Base-by-base conservation (phyloP, 192 early-diverging fungal species). In the Coemansia sp. region DNA sequence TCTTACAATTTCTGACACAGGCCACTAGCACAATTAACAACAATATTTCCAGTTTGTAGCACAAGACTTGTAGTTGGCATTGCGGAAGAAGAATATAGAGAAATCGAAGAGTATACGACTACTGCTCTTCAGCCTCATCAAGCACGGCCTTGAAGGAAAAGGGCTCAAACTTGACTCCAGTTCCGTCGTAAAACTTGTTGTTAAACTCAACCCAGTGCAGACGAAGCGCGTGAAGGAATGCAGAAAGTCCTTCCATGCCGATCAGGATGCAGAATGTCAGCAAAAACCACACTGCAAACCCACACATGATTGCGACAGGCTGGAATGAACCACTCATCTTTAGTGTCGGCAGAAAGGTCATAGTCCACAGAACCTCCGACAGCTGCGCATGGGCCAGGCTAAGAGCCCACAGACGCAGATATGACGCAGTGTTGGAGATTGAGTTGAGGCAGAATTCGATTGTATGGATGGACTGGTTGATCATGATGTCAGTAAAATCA, bases 181-280 rank as follows among this genome's bases (percentile, higher is more conserved):
- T 84, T 26, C 92, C 95, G 51, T 87, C 85, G 78, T 99, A 99
- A 68, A 98, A 98, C 83, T 99, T 99, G 84, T 87, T 89, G 75
- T 98, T 90, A 66, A 99, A 99, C 84, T 99, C 97, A 47, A 99
- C 95, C 92, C 93, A 95, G 82, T 94, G 93, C 57, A 96, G 81
- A 89, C 94, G 92, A 44, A 96, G 85, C 7, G 93, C 93, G 69
- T 93, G 91, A 62, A 96, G 74, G 71, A 92, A 95, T 4, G 91
- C 92, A 51, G 90, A 90, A 28, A 94, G 80, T 3, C 90, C 92
- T 83, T 94, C 93, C 92, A 94, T 95, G 25, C 87, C 71, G 38
- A 94, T 68, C 60, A 94, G 82, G 58, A 92, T 92, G 67, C 68
- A 53, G 56, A 94, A 74, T 4, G 96, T 98, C 62, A 93, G 68